Percentiles rank a stretch among this genome's conserved stretches.
Evolutionary conservation across 163 green algal genomes (phyloP).

Genomic region (Scenedesmus sp.): DNA sequence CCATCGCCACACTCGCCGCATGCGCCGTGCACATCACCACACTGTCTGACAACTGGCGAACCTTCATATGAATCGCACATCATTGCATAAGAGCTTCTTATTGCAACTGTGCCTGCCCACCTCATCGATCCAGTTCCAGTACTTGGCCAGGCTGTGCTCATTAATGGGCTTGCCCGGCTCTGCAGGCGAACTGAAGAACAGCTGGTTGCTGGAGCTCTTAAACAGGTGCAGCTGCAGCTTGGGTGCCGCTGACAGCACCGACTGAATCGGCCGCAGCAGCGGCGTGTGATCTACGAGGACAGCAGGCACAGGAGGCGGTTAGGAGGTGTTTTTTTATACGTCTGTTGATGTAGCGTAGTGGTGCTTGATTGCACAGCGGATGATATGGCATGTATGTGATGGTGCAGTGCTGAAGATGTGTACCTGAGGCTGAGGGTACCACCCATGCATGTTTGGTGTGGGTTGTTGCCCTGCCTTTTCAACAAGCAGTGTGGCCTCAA

Average conservation of each 20-base stretch:
- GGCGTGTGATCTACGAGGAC: neutral
- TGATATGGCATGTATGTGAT: neutral
- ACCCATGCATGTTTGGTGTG: neutral
- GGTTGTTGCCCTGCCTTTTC: too few relatives aligned
- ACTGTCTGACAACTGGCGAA: too few relatives aligned
- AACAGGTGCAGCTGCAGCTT: constrained; percentile 41
- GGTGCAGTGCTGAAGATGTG: neutral
- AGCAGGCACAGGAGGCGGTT: neutral
- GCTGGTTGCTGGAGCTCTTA: constrained; percentile 30
- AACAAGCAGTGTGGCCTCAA: neutral
- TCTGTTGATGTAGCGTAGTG: too few relatives aligned
- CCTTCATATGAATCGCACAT: too few relatives aligned
- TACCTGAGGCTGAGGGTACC: neutral
- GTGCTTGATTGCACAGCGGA: neutral
- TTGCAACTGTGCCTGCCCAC: neutral
- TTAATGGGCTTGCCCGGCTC: neutral
- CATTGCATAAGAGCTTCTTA: too few relatives aligned
- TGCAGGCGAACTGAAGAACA: neutral
- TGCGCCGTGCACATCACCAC: too few relatives aligned
- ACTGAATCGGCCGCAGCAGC: neutral
- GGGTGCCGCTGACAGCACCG: neutral
- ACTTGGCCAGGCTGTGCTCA: neutral
- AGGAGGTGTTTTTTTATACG: too few relatives aligned
- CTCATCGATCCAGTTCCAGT: neutral
- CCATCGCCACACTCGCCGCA: too few relatives aligned